phyloP scores from a whole-genome alignment of 139 green algal species.

The Asterochloris erici region DNA sequence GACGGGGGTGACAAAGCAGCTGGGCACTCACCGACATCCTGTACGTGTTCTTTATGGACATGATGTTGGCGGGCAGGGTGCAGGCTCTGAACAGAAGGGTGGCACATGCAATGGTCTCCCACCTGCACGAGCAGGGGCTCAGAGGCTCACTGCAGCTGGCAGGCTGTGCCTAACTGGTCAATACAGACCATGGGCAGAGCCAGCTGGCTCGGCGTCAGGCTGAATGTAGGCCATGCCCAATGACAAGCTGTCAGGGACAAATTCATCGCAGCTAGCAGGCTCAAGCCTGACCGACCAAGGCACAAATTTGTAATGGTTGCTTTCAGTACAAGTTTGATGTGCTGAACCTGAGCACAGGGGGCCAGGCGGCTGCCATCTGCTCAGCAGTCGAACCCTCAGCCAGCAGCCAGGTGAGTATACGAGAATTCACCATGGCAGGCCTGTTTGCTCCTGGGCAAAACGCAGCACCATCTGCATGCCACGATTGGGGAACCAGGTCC shows the following conservation, averaged over 20 bases:
- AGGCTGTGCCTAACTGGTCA: too few relatives aligned
- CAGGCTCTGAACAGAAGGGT: slow-evolving; percentile 50
- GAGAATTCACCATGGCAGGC: slow-evolving; percentile 52
- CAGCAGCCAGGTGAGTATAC: background rate
- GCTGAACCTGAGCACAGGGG: too few relatives aligned
- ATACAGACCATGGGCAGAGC: too few relatives aligned
- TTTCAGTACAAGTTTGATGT: too few relatives aligned
- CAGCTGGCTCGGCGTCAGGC: background rate
- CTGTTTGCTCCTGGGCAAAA: slow-evolving; percentile 40
- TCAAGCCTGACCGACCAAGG: too few relatives aligned
- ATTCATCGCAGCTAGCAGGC: too few relatives aligned
- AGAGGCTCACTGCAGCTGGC: too few relatives aligned
- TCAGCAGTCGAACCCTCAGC: too few relatives aligned
- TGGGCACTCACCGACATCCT: slow-evolving; percentile 48
- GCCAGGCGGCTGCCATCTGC: too few relatives aligned
- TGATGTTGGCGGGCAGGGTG: slow-evolving; percentile 64
- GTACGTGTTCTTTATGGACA: slow-evolving; percentile 59
- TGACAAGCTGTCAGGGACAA: too few relatives aligned
- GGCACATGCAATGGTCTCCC: slow-evolving; percentile 47
- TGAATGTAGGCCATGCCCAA: background rate
- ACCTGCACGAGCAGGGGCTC: slow-evolving; percentile 22
- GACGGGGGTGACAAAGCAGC: too few relatives aligned
- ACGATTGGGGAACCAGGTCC: slow-evolving; percentile 42
- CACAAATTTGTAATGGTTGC: too few relatives aligned
- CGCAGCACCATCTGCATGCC: slow-evolving; percentile 56